Percentiles rank a stretch among this genome's conserved stretches.
Evolutionary conservation across 495 filamentous ascomycete species (phyloP).

Genomic region (Bathelium albidoporum): DNA sequence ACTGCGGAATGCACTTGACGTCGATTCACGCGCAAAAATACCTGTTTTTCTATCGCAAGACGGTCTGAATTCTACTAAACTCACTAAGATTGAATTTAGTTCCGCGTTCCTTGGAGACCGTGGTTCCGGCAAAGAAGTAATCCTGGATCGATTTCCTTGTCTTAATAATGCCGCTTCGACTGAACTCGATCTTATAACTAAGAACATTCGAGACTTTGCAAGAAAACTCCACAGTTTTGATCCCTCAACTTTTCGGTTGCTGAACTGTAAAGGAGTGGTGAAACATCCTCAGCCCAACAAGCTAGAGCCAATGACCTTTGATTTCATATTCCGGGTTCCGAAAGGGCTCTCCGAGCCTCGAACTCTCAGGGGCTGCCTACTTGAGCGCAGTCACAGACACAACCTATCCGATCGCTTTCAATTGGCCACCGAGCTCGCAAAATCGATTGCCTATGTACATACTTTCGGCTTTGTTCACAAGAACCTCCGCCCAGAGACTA

Average conservation of each 20-base stretch:
- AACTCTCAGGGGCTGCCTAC: neutral
- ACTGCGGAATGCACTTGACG: neutral
- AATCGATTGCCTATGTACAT: neutral
- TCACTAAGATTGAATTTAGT: neutral
- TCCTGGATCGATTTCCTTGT: neutral
- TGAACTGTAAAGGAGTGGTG: neutral
- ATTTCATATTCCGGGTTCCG: neutral
- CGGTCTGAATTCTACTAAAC: neutral
- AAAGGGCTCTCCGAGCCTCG: neutral
- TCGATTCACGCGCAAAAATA: neutral
- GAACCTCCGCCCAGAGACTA: slow-evolving; percentile 45
- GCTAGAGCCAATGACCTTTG: neutral
- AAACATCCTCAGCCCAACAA: neutral
- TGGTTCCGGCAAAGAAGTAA: neutral
- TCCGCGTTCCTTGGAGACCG: neutral
- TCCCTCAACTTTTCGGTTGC: neutral
- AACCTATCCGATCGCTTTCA: neutral
- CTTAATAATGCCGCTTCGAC: neutral
- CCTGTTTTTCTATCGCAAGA: neutral
- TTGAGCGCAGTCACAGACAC: neutral
- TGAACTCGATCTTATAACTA: neutral
- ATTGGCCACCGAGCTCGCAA: neutral
- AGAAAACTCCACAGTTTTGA: neutral
- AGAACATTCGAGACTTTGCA: neutral
- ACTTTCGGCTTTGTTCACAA: slow-evolving; percentile 46